phyloP scores from a whole-genome alignment of 2,329 filamentous ascomycete species.

The Monosporascus sp. region DNA sequence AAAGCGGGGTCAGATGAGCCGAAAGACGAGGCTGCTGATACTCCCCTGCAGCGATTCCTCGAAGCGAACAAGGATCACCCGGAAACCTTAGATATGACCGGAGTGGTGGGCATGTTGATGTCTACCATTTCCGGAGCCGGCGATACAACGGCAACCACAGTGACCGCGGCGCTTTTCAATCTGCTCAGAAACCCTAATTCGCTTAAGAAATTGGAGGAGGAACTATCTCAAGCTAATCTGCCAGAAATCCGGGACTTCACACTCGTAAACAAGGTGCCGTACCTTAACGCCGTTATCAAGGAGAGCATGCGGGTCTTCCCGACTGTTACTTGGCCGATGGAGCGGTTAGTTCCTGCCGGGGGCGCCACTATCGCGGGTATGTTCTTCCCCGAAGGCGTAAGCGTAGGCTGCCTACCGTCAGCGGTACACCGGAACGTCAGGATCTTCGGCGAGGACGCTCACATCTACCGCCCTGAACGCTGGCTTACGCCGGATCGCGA shows the following conservation, averaged over 20 bases:
- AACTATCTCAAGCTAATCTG: conserved; percentile 10
- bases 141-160: conserved; percentile 18
- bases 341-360: conserved; percentile 15
- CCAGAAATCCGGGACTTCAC: conserved; percentile 13
- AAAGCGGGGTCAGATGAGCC: conserved; percentile 4
- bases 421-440: conserved; percentile 12
- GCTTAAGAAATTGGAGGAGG: conserved; percentile 34
- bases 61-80: conserved; percentile 15
- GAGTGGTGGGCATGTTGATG: conserved; percentile 17
- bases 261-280: conserved; percentile 16
- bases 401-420: conserved; percentile 14
- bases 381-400: conserved; percentile 19
- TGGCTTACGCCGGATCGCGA: conserved; percentile 19
- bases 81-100: conserved; percentile 12
- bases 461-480: conserved; percentile 17
- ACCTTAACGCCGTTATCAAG: conserved; percentile 17
- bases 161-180: conserved; percentile 8
- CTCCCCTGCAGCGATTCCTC: conserved; percentile 18
- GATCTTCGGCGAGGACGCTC: conserved; percentile 15
- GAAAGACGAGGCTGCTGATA: conserved; percentile 3
- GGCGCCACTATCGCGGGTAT: conserved; percentile 18
- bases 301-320: conserved; percentile 18
- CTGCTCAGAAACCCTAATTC: conserved; percentile 45
- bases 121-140: conserved; percentile 20
- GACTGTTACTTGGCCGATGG: conserved; percentile 10